Percentiles rank a stretch among this genome's conserved stretches.
These are phyloP conservation scores for Paecilomyces formosus DNA, from an alignment of 2,329 filamentous ascomycete species.

Conservation along the genomic window DNA sequence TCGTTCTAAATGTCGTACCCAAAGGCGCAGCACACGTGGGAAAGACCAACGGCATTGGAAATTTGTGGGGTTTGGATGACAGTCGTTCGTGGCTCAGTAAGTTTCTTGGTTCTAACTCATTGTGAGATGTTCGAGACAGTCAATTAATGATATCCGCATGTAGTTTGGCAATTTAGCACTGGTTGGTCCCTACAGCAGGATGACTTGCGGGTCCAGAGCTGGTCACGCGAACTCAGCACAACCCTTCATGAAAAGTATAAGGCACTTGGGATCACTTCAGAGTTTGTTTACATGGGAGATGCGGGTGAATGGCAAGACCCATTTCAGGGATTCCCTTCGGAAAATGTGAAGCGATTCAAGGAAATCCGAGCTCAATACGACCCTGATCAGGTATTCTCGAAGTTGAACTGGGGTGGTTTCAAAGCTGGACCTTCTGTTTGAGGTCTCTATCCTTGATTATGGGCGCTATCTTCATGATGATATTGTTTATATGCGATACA, in stretches of 20 bases:
- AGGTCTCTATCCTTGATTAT: too few species aligned
- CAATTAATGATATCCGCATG: too few species aligned
- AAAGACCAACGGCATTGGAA: constrained; percentile 30
- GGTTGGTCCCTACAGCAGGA: constrained; percentile 29
- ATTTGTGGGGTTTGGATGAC: constrained; percentile 27
- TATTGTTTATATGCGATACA: too few species aligned
- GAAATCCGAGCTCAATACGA: constrained; percentile 25
- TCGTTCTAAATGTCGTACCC: constrained; percentile 26
- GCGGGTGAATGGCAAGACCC: constrained; percentile 31
- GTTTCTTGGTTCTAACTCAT: too few species aligned
- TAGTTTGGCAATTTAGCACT: constrained; percentile 34
- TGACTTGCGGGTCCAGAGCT: constrained; percentile 28
- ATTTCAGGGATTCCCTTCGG: constrained; percentile 21
- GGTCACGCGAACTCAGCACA: constrained; percentile 21
- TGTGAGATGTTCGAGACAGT: too few species aligned
- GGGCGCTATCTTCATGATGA: too few species aligned
- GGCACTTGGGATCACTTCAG: constrained; percentile 20
- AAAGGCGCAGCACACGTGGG: constrained; percentile 20
- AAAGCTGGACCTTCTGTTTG: constrained; percentile 4
- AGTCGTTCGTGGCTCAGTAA: too few species aligned
- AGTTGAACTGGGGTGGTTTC: constrained; percentile 31
- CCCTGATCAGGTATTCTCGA: constrained; percentile 20
- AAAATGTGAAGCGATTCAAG: constrained; percentile 28
- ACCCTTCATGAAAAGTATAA: constrained; percentile 24
- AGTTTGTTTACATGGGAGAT: constrained; percentile 34